Base-by-base conservation (phyloP, 23 red algal genomes). In the Gracilaria vermiculophylla region DNA sequence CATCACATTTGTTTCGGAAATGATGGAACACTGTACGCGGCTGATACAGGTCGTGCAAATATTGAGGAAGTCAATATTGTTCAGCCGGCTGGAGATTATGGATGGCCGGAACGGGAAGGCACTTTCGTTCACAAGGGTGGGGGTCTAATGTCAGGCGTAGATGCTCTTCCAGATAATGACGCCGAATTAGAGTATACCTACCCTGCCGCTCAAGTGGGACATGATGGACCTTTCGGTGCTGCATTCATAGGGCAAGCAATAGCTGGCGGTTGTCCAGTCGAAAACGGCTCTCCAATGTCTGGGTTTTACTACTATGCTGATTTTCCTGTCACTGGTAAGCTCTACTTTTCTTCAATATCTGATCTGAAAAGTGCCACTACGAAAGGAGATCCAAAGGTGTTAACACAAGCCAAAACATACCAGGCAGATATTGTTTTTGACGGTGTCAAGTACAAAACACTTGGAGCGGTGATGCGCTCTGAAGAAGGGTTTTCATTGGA, bases 1-100 rank as follows among this genome's bases (percentile, higher is more conserved):
- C 84, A 88, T 53, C 66, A 73, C 24, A 88, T 88, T 29, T 88
- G 84, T 42, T 88, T 88, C 29, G 70, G 66, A 7, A 39, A 7
- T 2, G 84, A 88, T 56, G 84, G 84, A 25, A 88, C 84, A 40
- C 43, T 88, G 21, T 88, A 60, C 34, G 70, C 58, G 9, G 84
- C 69, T 44, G 84, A 88, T 49, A 69, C 72, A 29, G 84, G 84
- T 29, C 48, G 84, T 1, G 69, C 84, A 34, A 88, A 88, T 55
- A 69, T 88, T 9, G 84, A 88, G 29, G 84, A 88, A 52, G 84
- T 88, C 13, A 88, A 88, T 28, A n/a, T 88, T 64, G 84, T 88
- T 33, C 20, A 76, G 84, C 25, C 34, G 3, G 84, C 44, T 23
- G 25, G 42, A 15, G 73, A 88, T 66, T 88, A 88, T 39, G 84